phyloP scores from a whole-genome alignment of 257 asterid species.

The Solanum boliviense region DNA sequence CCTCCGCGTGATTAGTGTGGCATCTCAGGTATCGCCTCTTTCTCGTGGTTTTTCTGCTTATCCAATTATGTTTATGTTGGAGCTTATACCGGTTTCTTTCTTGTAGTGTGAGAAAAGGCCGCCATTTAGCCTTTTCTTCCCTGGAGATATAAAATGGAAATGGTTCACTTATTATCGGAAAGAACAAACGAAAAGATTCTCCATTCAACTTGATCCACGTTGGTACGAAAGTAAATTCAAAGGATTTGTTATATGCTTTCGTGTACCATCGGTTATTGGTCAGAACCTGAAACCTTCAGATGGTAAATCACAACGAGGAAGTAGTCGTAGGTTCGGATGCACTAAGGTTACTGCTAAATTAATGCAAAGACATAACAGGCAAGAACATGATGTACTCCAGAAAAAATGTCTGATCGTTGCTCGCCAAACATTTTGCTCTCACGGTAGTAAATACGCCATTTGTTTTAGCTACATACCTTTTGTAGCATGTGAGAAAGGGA shows the following conservation, averaged over 20 bases:
- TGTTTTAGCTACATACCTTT: neutral
- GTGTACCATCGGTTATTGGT: neutral
- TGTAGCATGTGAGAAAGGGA: neutral
- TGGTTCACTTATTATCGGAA: neutral
- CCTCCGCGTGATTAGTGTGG: neutral
- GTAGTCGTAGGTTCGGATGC: neutral
- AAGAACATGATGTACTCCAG: neutral
- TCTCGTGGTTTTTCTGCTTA: neutral
- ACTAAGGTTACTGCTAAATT: neutral
- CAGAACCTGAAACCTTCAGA: neutral
- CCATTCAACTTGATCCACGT: neutral
- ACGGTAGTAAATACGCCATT: neutral
- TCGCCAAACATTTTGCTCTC: neutral
- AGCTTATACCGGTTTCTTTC: neutral
- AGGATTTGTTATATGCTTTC: neutral
- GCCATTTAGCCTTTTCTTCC: neutral
- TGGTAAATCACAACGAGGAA: neutral
- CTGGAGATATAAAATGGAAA: slow-evolving; percentile 1
- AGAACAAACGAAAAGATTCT: neutral
- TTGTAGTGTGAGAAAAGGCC: neutral
- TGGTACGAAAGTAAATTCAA: neutral
- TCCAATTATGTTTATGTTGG: neutral
- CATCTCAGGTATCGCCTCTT: neutral
- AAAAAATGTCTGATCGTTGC: neutral
- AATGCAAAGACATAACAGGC: neutral